A percentile compares a stretch with the other conserved stretches of the same genome.
phyloP scores from a whole-genome alignment of 1,284 basidiomycete species.

The Vanrija sp. region DNA sequence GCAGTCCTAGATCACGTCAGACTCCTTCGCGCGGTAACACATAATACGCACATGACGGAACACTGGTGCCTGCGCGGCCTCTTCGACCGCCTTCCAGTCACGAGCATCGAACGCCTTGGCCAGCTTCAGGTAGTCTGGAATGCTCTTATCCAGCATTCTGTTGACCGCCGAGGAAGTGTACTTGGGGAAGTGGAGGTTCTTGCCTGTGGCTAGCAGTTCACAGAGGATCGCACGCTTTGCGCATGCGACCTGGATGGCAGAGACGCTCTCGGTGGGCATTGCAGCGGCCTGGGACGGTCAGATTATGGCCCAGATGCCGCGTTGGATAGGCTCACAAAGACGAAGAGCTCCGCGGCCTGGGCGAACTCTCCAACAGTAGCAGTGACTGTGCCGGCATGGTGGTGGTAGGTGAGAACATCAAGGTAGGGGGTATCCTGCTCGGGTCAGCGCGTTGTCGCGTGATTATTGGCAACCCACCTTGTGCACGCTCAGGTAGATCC shows the following conservation, averaged over 20 bases:
- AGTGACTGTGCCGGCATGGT: slow-evolving; percentile 38
- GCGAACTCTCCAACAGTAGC: slow-evolving; percentile 24
- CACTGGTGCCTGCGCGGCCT: background rate
- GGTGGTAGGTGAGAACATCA: slow-evolving; percentile 41
- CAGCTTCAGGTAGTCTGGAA: slow-evolving; percentile 28
- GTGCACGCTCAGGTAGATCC: slow-evolving; percentile 21
- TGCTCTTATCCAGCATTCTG: slow-evolving; percentile 29
- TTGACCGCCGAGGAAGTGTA: slow-evolving; percentile 26
- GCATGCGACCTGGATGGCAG: slow-evolving; percentile 38
- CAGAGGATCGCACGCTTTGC: slow-evolving; percentile 44
- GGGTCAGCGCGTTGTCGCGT: no score
- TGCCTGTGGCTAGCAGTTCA: slow-evolving; percentile 32
- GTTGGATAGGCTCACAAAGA: slow-evolving; percentile 22
- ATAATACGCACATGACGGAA: slow-evolving; percentile 1
- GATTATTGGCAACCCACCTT: slow-evolving; percentile 15
- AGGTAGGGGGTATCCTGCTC: slow-evolving; percentile 23
- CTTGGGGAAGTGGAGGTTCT: slow-evolving; percentile 27
- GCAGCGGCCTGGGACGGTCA: slow-evolving; percentile 28
- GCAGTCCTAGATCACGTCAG: slow-evolving; percentile 29
- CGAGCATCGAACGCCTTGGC: slow-evolving; percentile 32
- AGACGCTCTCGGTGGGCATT: slow-evolving; percentile 27
- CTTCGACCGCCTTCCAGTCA: slow-evolving; percentile 27
- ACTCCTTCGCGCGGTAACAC: background rate
- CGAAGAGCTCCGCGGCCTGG: slow-evolving; percentile 30
- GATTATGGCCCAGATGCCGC: background rate